Evolutionary conservation across 2,329 filamentous ascomycete genomes (phyloP), one percentile per base, ranked within the genome.

Genomic region (Aspergillus puulaauensis): DNA sequence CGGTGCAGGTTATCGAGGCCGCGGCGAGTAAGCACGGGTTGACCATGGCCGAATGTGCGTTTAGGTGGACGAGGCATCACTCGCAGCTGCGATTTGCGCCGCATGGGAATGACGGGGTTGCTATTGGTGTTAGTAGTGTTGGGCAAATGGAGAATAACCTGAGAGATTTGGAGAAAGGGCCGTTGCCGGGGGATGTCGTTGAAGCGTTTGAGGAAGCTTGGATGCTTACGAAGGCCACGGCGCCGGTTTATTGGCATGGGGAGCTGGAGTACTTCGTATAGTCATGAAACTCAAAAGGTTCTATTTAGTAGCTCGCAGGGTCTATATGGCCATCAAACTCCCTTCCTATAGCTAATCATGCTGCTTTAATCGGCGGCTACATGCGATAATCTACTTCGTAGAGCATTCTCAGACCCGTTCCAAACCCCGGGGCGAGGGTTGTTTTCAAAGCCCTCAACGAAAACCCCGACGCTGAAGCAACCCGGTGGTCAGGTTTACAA

Each of bases 111-210:
- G 55, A 57, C 11, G 55, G 55, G 3, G 45, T 57, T 39, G 48
- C 53, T n/a, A 53, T 57, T 21, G 55, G 55, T 6, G 33, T 57
- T 9, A 48, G 49, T 39, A 73, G 66, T 37, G 44, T 68, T 1
- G 61, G 66, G 44, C 77, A 80, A 27, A 53, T 79, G 52, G 71
- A 76, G 59, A 56, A 69, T 40, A 79, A 78, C 48, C 56, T 79
- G 44, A 58, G 52, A 6, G 71, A 71, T 58, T 52, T 78, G 27
- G 74, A 78, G 54, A 74, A 77, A 58, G 74, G 71, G 1, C 69
- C 72, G 1, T 58, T 80, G 57, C 75, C 76, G 8, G 70, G 75
- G 5, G 73, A 77, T 37, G 67, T 78, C 1, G 67, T 78, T 8
- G 50, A 72, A 52, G 72, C 72, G 5, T 61, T 80, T 40, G 71